Conservation (phyloP, 139 green algal species). For the Haematococcus lacustris region DNA sequence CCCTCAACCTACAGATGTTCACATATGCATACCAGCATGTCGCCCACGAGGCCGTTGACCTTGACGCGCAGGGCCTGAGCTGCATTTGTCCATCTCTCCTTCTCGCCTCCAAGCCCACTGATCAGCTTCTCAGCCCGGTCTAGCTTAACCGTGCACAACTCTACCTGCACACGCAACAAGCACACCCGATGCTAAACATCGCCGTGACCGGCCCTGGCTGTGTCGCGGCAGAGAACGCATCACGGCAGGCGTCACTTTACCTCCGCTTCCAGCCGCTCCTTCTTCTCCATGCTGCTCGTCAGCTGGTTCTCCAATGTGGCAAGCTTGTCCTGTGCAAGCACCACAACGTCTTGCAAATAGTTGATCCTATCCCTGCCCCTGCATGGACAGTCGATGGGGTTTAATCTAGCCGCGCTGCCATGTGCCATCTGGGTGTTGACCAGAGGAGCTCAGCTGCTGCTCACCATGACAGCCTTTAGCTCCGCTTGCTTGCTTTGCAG, state of each 20-base stretch:
- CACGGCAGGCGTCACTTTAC: no score
- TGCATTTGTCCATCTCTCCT: slow-evolving; percentile 39
- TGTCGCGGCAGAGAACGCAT: no score
- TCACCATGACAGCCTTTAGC: slow-evolving; percentile 50
- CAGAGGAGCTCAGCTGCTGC: no score
- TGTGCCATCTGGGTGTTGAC: no score
- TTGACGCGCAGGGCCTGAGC: slow-evolving; percentile 35
- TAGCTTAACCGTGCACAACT: slow-evolving; percentile 61
- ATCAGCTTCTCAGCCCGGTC: slow-evolving; percentile 65
- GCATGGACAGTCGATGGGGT: no score
- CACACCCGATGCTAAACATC: no score
- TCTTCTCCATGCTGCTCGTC: slow-evolving; percentile 26
- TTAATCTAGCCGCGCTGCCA: no score
- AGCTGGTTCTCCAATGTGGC: slow-evolving; percentile 49
- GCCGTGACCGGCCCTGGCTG: no score
- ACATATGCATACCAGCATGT: slow-evolving; percentile 40
- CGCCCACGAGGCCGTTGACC: slow-evolving; percentile 44
- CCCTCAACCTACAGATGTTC: neutral
- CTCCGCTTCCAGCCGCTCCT: slow-evolving; percentile 54
- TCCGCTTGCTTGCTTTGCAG: slow-evolving; percentile 61
- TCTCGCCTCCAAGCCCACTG: slow-evolving; percentile 52
- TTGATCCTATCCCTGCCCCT: no score
- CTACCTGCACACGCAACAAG: slow-evolving; percentile 24
- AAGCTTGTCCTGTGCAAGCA: no score
- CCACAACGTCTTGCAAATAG: no score